Base-by-base conservation (phyloP, 805 yeast species). In the Myxozyma sirexii region DNA sequence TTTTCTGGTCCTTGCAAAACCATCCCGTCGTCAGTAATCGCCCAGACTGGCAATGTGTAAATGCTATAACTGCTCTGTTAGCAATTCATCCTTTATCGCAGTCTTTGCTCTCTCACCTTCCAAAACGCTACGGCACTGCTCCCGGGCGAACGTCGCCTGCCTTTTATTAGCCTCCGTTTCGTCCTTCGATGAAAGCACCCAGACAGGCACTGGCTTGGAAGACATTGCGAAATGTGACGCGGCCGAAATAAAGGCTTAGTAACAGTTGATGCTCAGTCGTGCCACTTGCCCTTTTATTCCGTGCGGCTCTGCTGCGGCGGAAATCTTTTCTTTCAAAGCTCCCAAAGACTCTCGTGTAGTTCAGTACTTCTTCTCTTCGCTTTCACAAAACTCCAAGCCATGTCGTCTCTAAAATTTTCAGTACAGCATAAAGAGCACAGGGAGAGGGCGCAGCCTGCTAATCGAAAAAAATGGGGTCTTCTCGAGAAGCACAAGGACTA, bases 381-480 rank as follows among this genome's bases (percentile, higher is more conserved):
- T n/a, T 15, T 44, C 35, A 26, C 42, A 29, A 5, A 29, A 13
- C 33, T 13, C 45, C 47, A 24, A 17, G n/a, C n/a, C n/a, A 89
- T 89, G 96, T 87, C 87, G 37, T 87, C 86, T 65, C 76, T 88
- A 35, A 93, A 88, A 12, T 97, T 92, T 73, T 88, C 90, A 70
- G 86, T 93, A 10, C 97, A 93, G 74, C 94, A 96, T 79, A 94
- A 90, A 71, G 98, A 94, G 78, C 99, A 94, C 71, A 79, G 91
- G 59, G 99, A 94, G 77, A 84, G 99, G 69, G 82, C 97, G 4
- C 99, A 94, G 75, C 88, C 93, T 0, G 79, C 78, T 48, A 85
- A 82, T 46, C 80, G 99, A 59, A 77, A 83, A 68, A 82, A 82
- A 71, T 84, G 81, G 74, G 99, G 99, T 43, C 83, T 92, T 37